Evolutionary conservation across 1,284 basidiomycete genomes (phyloP), one percentile per base, ranked within the genome.

Genomic region (Irpex rosettiformis): DNA sequence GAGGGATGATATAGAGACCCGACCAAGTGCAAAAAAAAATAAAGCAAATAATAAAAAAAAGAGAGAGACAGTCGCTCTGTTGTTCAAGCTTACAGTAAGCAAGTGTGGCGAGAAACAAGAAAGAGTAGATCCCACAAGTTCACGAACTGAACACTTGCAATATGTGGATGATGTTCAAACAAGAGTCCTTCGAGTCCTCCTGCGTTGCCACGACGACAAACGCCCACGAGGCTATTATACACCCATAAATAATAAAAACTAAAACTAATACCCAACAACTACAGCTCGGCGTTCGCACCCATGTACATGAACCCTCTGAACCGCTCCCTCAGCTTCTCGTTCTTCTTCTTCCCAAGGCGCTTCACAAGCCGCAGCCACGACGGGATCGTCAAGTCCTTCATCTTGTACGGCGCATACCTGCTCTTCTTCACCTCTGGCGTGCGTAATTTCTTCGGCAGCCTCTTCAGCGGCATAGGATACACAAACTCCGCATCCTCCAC

Each of bases 341-440:
- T 77, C 66, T 73, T 72, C 49, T 75, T 73, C 61, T 77, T 69
- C 57, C 82, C 86, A 62, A 95, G 70, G 66, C 77, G 73, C 63
- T 84, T 81, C 60, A 83, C 93, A 52, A 96, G 77, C 66, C 77
- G 77, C 62, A 93, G 74, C 85, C 92, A 94, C 60, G 86, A 86
- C 59, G 79, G 75, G 43, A 96, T 85, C 58, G 93, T 96, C 77
- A 93, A 75, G 70, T 91, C 91, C 58, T 65, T 69, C 81, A 93
- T 75, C 64, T 69, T 75, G 74, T 89, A 96, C 60, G 88, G 91
- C 65, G 83, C 85, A 64, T 83, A 87, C 72, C 78, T 81, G 65
- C 79, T 81, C 73, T 73, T 75, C 64, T 63, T 72, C 63, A 64
- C 69, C 37, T 70, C 76, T 61, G 71, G 18, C 47, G 78, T 73